Evolutionary conservation across 371 early-diverging fungal species (phyloP).

Genomic region (Zancudomyces culisetae): DNA sequence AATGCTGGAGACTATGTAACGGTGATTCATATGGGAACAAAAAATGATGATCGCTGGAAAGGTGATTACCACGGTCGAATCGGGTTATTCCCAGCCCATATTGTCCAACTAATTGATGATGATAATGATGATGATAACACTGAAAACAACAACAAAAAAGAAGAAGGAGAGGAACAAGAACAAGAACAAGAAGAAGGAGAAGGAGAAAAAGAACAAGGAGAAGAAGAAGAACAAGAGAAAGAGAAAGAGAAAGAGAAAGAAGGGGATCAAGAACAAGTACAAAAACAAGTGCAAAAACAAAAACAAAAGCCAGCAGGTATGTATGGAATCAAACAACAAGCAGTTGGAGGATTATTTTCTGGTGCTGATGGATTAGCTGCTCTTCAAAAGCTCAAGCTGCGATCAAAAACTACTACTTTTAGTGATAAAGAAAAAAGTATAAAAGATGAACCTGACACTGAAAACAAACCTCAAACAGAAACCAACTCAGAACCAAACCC

Average conservation of each 20-base stretch:
- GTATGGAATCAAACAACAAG: not conserved
- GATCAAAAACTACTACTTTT: no score
- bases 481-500: not conserved
- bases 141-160: not conserved
- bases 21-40: slow-evolving; percentile 18
- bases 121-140: slow-evolving; percentile 11
- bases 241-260: no score
- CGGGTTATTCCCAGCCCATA: slow-evolving; percentile 20
- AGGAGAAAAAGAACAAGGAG: not conserved
- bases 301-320: not conserved
- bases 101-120: slow-evolving; percentile 18
- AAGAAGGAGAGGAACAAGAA: not conserved
- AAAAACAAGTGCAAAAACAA: no score
- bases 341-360: not conserved
- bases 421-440: no score
- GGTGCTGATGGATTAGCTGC: not conserved
- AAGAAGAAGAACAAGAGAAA: not conserved
- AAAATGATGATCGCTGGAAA: slow-evolving; percentile 27
- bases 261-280: no score
- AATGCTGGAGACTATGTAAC: slow-evolving; percentile 22
- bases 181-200: not conserved
- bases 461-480: not conserved
- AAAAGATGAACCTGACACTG: not conserved
- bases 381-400: not conserved
- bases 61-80: slow-evolving; percentile 27